Base-by-base conservation (phyloP, 164 flowering plant species). In the Macadamia integrifolia region DNA sequence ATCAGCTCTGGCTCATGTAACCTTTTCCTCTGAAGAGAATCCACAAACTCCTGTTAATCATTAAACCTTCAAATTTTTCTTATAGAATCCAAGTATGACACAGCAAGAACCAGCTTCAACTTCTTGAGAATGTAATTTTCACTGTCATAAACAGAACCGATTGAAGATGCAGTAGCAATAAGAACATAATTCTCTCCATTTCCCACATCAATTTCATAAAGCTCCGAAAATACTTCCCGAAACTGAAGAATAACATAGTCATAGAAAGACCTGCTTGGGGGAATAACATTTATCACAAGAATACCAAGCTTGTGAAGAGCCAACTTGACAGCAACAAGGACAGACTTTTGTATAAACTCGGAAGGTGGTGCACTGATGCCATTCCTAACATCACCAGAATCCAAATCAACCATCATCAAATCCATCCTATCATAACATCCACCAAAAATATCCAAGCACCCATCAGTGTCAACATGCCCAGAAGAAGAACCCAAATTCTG, bases 341-440 rank as follows among this genome's bases (percentile, higher is more conserved):
- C 84, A 9, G 74, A 30, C 68, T 70, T 78, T 56, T 64, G 56
- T 2, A 85, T 63, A 74, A 90, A 88, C 14, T 85, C 90, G 73
- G 82, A 29, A 1, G 96, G 92, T 15, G 98, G 98, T 18, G 97
- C 96, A 74, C 77, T 76, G 8, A 76, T 57, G 15, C 95, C 92
- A 31, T 56, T 73, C 48, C 64, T 75, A 55, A 72, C 79, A 82
- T 94, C 95, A 74, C 75, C 66, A 0, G 91, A 83, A 80, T 94
- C 98, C 77, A 94, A 74, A 81, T 94, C 98, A 66, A 91, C 88
- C 92, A 88, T 81, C 11, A 94, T 72, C 14, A 85, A 91, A 77
- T 92, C 88, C 69, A 86, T 79, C 58, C 72, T 66, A 29, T 32
- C 31, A 29, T 61, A 74, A 65, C 35, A n/a, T n/a, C 40, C 65